A percentile compares a stretch with the other conserved stretches of the same genome.
Evolutionary conservation across 176 grass and related monocot species (phyloP).

Genomic region (Ensete glaucum): DNA sequence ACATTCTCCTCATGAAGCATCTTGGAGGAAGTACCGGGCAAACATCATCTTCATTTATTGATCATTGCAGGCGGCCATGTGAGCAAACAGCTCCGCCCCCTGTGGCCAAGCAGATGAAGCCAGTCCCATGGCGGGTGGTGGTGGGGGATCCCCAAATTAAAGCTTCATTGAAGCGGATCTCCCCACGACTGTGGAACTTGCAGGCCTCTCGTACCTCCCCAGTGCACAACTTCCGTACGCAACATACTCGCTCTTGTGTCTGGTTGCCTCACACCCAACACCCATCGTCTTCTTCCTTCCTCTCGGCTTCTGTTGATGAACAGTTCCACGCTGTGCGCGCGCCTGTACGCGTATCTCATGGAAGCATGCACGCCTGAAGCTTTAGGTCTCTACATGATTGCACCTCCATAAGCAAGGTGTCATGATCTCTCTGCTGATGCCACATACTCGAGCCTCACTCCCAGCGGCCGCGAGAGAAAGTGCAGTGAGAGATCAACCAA

Average conservation of each 20-base stretch:
- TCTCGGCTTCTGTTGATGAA: neutral
- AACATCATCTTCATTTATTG: neutral
- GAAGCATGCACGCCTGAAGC: too few species aligned
- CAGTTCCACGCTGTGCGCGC: neutral
- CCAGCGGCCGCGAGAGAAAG: too few species aligned
- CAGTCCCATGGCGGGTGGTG: too few species aligned
- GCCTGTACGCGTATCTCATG: too few species aligned
- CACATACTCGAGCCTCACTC: too few species aligned
- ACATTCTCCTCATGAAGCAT: neutral
- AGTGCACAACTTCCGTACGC: neutral
- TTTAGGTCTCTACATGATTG: too few species aligned
- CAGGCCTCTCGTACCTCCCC: neutral
- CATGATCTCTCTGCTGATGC: too few species aligned
- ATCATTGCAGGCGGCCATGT: neutral
- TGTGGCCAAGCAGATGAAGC: too few species aligned
- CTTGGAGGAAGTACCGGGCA: neutral
- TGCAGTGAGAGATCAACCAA: too few species aligned
- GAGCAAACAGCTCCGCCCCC: neutral
- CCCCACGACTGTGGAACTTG: neutral
- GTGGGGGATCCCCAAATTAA: neutral
- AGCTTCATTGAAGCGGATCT: neutral
- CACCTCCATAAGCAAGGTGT: too few species aligned
- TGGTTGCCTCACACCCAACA: neutral
- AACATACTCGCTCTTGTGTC: neutral
- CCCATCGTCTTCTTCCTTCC: neutral